These are phyloP conservation scores for Trichocomaceae sp. DNA, from an alignment of 2,329 filamentous ascomycete genomes.

Conservation along the genomic window DNA sequence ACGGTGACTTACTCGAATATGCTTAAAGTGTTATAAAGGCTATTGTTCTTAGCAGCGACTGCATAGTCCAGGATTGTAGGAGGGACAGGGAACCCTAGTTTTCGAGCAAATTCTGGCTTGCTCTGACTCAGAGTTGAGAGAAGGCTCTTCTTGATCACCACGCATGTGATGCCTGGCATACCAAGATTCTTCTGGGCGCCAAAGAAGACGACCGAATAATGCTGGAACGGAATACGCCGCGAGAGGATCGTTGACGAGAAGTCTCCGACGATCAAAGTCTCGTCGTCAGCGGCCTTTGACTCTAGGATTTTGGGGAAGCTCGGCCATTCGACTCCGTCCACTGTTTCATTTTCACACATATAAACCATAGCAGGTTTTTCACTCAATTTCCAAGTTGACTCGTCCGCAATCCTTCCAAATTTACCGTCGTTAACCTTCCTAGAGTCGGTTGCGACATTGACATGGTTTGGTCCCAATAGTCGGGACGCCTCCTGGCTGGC, in stretches of 20 bases:
- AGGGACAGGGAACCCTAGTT: conserved; percentile 58
- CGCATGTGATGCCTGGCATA: conserved; percentile 75
- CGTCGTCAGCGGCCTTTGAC: conserved; percentile 52
- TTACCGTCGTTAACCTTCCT: conserved; percentile 64
- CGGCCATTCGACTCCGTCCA: conserved; percentile 84
- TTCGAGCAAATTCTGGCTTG: conserved; percentile 35
- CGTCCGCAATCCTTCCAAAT: conserved; percentile 75
- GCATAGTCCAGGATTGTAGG: conserved; percentile 70
- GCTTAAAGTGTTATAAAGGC: conserved; percentile 89
- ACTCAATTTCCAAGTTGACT: conserved; percentile 67
- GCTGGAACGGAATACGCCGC: conserved; percentile 9
- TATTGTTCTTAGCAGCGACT: conserved; percentile 85
- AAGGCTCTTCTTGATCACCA: conserved; percentile 73
- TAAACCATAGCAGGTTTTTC: conserved; percentile 67
- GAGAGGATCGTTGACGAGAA: conserved; percentile 88
- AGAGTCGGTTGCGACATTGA: conserved; percentile 70
- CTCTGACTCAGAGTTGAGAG: conserved; percentile 54
- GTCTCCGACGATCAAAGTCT: conserved; percentile 76
- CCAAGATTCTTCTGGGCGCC: conserved; percentile 95
- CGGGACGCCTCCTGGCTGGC: conserved; percentile 75
- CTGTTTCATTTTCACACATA: conserved; percentile 86
- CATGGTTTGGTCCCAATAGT: conserved; percentile 64
- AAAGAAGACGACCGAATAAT: conserved; percentile 12
- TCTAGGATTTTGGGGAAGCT: conserved; percentile 60
- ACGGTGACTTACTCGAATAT: conserved; percentile 64